These are phyloP conservation scores for Collybia mongolica DNA, from an alignment of 768 basidiomycete species.

Conservation along the genomic window DNA sequence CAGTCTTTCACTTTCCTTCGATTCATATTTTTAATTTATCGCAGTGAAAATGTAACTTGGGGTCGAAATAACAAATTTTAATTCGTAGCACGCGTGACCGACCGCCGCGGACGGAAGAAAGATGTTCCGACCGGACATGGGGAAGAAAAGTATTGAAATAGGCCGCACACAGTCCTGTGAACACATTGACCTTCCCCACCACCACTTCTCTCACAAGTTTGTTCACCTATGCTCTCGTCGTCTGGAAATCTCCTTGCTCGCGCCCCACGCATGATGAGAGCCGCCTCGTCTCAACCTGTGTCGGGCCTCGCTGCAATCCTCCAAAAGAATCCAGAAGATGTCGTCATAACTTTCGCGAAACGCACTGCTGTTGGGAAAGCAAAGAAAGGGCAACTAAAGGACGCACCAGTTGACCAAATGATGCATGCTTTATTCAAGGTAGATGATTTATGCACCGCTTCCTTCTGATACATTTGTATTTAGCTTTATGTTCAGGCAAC, in stretches of 20 bases:
- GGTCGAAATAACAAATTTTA: no score
- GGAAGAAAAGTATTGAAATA: no score
- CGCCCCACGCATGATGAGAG: slow-evolving; percentile 24
- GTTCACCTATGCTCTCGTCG: background rate
- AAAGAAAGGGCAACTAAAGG: slow-evolving; percentile 92
- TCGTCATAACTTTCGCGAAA: slow-evolving; percentile 87
- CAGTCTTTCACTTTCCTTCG: background rate
- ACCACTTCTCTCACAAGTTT: no score
- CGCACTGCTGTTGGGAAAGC: slow-evolving; percentile 87
- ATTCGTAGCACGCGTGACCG: background rate
- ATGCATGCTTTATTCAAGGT: slow-evolving; percentile 82
- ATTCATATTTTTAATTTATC: background rate
- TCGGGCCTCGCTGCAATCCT: slow-evolving; percentile 56
- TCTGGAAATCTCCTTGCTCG: slow-evolving; percentile 16
- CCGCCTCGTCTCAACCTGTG: slow-evolving; percentile 34
- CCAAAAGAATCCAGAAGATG: slow-evolving; percentile 76
- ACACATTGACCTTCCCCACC: background rate
- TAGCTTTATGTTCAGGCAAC: slow-evolving; percentile 49
- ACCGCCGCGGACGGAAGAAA: background rate
- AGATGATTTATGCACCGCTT: slow-evolving; percentile 7
- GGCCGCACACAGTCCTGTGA: no score
- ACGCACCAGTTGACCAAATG: slow-evolving; percentile 84
- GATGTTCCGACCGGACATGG: background rate
- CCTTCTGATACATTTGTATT: background rate
- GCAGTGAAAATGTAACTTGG: background rate